Base-by-base conservation (phyloP, 768 basidiomycete genomes). In the Mycena olivaceomarginata region DNA sequence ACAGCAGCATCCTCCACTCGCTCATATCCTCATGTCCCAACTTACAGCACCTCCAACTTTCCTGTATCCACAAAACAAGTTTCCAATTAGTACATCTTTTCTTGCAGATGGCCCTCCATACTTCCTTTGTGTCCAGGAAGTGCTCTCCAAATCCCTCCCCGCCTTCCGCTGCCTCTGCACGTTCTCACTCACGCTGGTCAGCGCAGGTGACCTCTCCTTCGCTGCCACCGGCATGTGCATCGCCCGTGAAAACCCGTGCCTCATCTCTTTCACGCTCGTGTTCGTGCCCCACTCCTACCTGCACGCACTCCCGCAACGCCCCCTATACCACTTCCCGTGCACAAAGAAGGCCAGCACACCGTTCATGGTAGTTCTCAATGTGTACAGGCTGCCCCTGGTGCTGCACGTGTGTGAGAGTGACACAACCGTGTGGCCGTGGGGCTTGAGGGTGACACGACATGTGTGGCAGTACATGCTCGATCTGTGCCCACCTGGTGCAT, bases 1-100 rank as follows among this genome's bases (percentile, higher is more conserved):
- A 96, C 79, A 93, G 93, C 80, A 92, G 92, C 79, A 85, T 95
- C 73, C 87, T 96, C 45, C 91, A 93, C 60, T 92, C 93, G 5
- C 89, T 96, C 72, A 91, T 92, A 68, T 85, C 91, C 15, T 89
- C 93, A 0, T 95, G 94, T 80, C 94, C 94, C 15, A 89, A 89
- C 68, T 87, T 96, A 48, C 87, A 86, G 45, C 90, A 92, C 81
- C 87, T 96, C 10, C 91, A 94, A 77, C 84, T 96, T 56, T 92
- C 92, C 18, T 94, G 93, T 81, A 88, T 89, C 15, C 91, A 91
- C 79, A 93, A 91, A 79, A 93, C 95, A 12, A 94, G 94, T 0
- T 93, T 96, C 83, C 93, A 93, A 73, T 87, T 96, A 51, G 94
- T 94, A 82, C 77, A 90, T 84, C 39, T n/a, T 62, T 67, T 66